Base-by-base conservation (phyloP, 768 basidiomycete species). In the Tubosaeta sp. region DNA sequence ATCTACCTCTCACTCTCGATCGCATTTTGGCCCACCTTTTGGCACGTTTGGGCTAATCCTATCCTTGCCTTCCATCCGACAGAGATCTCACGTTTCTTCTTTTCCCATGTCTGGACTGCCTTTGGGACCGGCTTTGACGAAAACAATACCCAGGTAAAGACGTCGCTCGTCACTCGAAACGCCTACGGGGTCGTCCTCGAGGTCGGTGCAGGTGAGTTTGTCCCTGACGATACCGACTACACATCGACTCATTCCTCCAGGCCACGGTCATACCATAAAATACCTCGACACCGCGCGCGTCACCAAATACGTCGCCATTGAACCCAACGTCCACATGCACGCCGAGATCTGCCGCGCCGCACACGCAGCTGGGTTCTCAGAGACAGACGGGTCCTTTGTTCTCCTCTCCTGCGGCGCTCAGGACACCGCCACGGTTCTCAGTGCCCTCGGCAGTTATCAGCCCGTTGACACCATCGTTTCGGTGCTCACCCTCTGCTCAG, bases 261-360 rank as follows among this genome's bases (percentile, higher is more conserved):
- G 83, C 0, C 72, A 79, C 50, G 87, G 88, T 0, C 86, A 87
- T 59, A 79, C 77, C 0, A 68, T 76, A 12, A 72, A 71, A 27
- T 89, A 90, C 58, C 76, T 91, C 21, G 76, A 86, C 49, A 70
- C 62, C 27, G 53, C 59, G 2, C 70, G 67, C 25, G 82, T 89
- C 18, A 76, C 78, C 1, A 80, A 73, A 61, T 89, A 90, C 56
- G 70, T 89, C 43, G 87, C 86, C 1, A 63, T 90, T 6, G 87
- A 90, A 59, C 87, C 88, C 6, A 90, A 88, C 57, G 48, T 55
- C 5, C 65, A 70, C 48, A 86, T 88, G 86, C 85, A 89, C 59
- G 49, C 69, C 5, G 61, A 71, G 16, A 77, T 90, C 32, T 76
- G 81, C 22, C 62, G 59, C 2, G 61, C 64, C 4, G 87, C 86